Conservation (phyloP, 2,329 filamentous ascomycete genomes). For the Venturia aucupariae region DNA sequence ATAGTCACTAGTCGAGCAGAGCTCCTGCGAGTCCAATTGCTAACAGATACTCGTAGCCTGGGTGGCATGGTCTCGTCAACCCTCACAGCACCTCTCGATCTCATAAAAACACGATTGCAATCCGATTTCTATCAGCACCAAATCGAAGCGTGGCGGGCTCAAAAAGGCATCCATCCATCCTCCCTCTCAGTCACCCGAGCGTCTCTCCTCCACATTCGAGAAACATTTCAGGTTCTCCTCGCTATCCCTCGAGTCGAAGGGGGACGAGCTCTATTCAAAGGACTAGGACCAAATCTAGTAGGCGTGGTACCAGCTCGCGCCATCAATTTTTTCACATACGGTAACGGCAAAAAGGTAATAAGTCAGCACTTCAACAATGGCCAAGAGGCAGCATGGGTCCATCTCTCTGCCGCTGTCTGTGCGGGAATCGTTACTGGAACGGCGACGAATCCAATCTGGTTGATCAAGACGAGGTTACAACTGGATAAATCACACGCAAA, state of each 20-base stretch:
- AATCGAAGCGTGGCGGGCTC: constrained; percentile 57
- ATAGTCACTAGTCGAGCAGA: constrained; percentile 21
- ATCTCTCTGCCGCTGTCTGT: constrained; percentile 64
- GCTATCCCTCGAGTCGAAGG: constrained; percentile 76
- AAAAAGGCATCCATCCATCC: constrained; percentile 43
- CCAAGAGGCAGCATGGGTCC: constrained; percentile 63
- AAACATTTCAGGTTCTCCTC: constrained; percentile 78
- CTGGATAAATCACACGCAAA: constrained; percentile 76
- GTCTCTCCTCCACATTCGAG: constrained; percentile 64
- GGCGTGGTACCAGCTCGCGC: constrained; percentile 82
- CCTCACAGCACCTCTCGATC: constrained; percentile 90
- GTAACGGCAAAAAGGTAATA: constrained; percentile 79
- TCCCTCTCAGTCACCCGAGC: constrained; percentile 57
- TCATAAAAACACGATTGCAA: constrained; percentile 86
- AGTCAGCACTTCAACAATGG: constrained; percentile 64
- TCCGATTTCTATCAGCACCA: constrained; percentile 91
- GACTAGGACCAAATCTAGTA: constrained; percentile 79
- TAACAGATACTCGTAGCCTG: constrained; percentile 43
- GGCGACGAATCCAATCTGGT: constrained; percentile 91
- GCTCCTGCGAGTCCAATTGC: not conserved
- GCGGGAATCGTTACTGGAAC: constrained; percentile 83
- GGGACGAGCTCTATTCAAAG: constrained; percentile 83
- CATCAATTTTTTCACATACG: constrained; percentile 92
- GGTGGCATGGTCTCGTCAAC: constrained; percentile 87
- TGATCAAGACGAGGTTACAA: constrained; percentile 88